Base-by-base conservation (phyloP, 768 basidiomycete genomes). In the Phaeotremella fagi region DNA sequence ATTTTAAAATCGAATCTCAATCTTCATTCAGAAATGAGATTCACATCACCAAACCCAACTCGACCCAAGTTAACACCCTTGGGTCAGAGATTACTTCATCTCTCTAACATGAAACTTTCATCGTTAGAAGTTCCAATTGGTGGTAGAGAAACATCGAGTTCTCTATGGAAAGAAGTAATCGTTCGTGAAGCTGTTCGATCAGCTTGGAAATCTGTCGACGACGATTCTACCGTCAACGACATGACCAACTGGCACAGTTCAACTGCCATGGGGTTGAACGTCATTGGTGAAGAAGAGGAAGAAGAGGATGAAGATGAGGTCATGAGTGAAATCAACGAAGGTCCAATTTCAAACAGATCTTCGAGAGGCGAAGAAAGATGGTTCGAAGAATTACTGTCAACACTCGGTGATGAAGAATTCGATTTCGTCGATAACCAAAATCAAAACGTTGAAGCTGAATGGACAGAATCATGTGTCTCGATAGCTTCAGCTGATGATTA, bases 191-290 rank as follows among this genome's bases (percentile, higher is more conserved):
- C 68, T 4, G 60, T 70, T 29, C 50, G 49, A 38, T 48, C 56
- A n/a, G 68, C 68, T 27, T 70, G 68, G 68, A 31, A 52, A n/a
- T 63, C 64, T 6, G 62, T 70, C 20, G 60, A 70, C 46, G 45
- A 60, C 22, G 59, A 59, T 18, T 22, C 50, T 4, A 23, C 28
- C 7, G 41, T 52, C 7, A 54, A 28, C 24, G 62, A 63, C 12
- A 36, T 70, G 42, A 55, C 38, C 37, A 62, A 66, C 45, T 69
- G 64, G 67, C 31, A 47, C 6, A 27, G 50, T 24, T 11, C 45
- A 9, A 35, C n/a, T 11, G 64, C 68, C 16, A 66, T 70, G 60
- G 68, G 61, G 7, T 49, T 70, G 5, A 62, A 64, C 38, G 60
- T 66, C 33, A 54, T 66, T 33, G 60, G 60, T n/a, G 68, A 70